Evolutionary conservation across 2,329 filamentous ascomycete species (phyloP), one percentile per base, ranked within the genome.

Genomic region (Colletotrichum lindemuthianum): DNA sequence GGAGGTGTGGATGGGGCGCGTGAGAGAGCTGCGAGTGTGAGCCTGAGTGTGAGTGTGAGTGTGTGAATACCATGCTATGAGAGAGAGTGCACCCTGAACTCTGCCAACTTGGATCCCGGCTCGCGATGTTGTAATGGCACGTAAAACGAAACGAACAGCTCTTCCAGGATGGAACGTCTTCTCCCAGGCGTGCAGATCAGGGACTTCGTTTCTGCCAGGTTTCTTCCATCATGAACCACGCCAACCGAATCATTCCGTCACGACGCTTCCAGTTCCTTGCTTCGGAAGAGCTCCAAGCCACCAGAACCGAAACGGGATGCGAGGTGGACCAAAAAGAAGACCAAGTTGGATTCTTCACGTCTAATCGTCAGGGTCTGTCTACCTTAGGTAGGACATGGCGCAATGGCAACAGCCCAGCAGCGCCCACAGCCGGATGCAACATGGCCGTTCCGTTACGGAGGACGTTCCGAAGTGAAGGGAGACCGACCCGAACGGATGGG

Each of bases 231-330:
- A 10, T 33, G 12, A 43, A 36, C 24, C 40, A 44, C 34, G 32
- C 24, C 52, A 16, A 16, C 36, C 36, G 7, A n/a, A 13, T 13
- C 43, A 40, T 36, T 24, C 5, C 40, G 33, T 15, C 53, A 48
- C 41, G 60, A 59, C 48, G 48, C 54, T 59, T 63, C 47, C 55
- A 58, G 54, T 63, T 53, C 43, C 60, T 53, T 36, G 37, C 55
- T 52, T 11, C 41, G 34, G 48, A 13, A 47, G 47, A 13, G 24
- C 24, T 24, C 5, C 24, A 24, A 24, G 4, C 24, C 24, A 24
- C 24, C 24, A 24, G 24, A 4, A 24, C 24, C 24, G 24, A 53
- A 59, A 59, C 48, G 55, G 48, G 43, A 57, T 15, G n/a, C 43
- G 39, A 48, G 33, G 10, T 37, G 48, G 32, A 13, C 32, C 39